Percentiles rank a stretch among this genome's conserved stretches.
Evolutionary conservation across 2,329 filamentous ascomycete genomes (phyloP).

Genomic region (Grosmannia serpens): DNA sequence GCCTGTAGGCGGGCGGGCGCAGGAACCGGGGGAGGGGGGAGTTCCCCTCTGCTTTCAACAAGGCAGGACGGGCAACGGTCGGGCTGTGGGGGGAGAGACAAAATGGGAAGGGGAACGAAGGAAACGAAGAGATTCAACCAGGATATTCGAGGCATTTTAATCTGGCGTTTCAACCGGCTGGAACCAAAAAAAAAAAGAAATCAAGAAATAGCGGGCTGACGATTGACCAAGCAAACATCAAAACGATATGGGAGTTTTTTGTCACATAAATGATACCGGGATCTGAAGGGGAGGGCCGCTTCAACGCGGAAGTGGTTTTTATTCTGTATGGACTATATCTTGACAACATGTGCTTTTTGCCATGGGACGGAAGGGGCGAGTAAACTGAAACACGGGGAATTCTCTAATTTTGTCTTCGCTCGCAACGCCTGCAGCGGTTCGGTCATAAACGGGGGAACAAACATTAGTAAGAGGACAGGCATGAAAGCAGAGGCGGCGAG

Average conservation of each 20-base stretch:
- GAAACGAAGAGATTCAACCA: background rate
- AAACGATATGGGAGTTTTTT: background rate
- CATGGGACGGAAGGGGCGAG: background rate
- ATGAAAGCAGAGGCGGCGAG: background rate
- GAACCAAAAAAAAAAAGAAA: background rate
- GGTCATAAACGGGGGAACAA: background rate
- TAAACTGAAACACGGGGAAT: background rate
- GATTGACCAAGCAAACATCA: too few relatives aligned
- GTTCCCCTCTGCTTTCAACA: background rate
- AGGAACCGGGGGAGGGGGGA: background rate
- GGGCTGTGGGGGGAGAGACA: background rate
- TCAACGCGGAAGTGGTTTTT: slow-evolving; percentile 1
- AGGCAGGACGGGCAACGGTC: too few relatives aligned
- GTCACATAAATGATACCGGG: background rate
- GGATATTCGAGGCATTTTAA: background rate
- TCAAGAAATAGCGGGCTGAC: background rate
- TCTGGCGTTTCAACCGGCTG: slow-evolving; percentile 7
- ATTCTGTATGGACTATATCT: background rate
- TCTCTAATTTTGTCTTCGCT: background rate
- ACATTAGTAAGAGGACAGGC: background rate
- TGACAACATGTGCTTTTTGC: background rate
- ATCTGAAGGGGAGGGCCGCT: background rate
- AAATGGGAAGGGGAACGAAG: background rate
- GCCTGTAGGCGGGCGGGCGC: slow-evolving; percentile 31
- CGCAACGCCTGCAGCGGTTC: background rate